Conservation (phyloP, 805 yeast genomes). For the Starmerella sp. region DNA sequence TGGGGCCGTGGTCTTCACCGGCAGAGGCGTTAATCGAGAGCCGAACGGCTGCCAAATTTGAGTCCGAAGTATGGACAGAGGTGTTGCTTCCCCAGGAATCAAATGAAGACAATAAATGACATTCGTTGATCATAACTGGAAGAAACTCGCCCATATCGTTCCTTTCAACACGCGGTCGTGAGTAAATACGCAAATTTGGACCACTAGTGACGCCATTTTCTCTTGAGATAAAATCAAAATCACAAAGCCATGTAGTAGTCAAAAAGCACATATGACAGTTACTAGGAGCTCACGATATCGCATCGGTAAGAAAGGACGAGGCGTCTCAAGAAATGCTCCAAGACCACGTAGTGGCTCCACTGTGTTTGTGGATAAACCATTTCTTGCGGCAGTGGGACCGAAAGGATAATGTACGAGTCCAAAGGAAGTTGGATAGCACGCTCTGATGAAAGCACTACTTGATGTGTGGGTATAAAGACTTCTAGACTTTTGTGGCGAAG, state of each 20-base stretch:
- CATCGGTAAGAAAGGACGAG: conserved; percentile 30
- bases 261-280: conserved; percentile 52
- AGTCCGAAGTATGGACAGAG: neutral
- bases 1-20: conserved; percentile 27
- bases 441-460: conserved; percentile 55
- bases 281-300: conserved; percentile 37
- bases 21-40: neutral
- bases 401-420: conserved; percentile 7
- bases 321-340: conserved; percentile 15
- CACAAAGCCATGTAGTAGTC: conserved; percentile 32
- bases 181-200: conserved; percentile 41
- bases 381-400: too few species aligned
- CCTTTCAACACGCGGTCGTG: conserved; percentile 42
- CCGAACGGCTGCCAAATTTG: neutral
- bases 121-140: conserved; percentile 36
- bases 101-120: conserved; percentile 37
- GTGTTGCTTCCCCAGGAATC: conserved; percentile 53
- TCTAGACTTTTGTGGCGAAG: conserved; percentile 41
- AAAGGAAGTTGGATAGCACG: conserved; percentile 22
- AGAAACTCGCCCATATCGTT: conserved; percentile 38
- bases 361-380: too few species aligned
- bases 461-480: conserved; percentile 47
- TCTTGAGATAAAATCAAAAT: conserved; percentile 36
- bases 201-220: conserved; percentile 40
- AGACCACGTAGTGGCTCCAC: conserved; percentile 30